A percentile compares a stretch with the other conserved stretches of the same genome.
Evolutionary conservation across 305 asterid species (phyloP).

Genomic region (Fraxinus dipetala): DNA sequence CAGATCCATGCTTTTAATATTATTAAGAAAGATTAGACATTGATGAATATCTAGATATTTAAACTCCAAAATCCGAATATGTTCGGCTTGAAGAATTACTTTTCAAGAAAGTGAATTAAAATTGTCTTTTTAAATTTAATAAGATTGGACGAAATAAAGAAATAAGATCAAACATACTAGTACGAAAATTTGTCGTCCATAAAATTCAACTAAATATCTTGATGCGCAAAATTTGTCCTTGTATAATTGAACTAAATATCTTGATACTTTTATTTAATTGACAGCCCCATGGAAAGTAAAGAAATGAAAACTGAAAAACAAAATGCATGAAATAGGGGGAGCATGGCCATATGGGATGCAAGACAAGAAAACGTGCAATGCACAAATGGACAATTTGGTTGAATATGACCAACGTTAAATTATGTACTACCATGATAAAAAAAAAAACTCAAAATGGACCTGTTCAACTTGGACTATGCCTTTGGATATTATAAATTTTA

Average conservation of each 20-base stretch:
- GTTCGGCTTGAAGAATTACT: not conserved
- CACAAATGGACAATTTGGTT: not conserved
- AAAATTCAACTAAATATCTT: not conserved
- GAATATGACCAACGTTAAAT: not conserved
- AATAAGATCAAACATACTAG: no score
- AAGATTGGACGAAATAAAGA: not conserved
- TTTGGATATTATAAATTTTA: not conserved
- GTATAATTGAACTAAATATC: not conserved
- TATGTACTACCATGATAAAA: not conserved
- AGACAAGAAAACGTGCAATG: not conserved
- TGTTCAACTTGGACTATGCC: not conserved
- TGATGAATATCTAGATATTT: not conserved
- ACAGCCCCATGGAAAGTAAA: not conserved
- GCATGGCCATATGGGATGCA: conserved; percentile 1
- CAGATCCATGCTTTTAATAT: not conserved
- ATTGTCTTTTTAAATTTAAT: not conserved
- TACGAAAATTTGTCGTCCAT: not conserved
- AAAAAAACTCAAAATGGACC: not conserved
- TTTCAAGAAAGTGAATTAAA: not conserved
- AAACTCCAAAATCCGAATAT: not conserved
- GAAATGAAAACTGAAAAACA: not conserved
- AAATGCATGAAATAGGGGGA: not conserved
- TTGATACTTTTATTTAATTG: not conserved
- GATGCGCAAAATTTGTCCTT: not conserved
- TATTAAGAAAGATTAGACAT: not conserved